A percentile compares a stretch with the other conserved stretches of the same genome.
Conservation (phyloP, 345 rosid genomes). For the Populus davidiana region DNA sequence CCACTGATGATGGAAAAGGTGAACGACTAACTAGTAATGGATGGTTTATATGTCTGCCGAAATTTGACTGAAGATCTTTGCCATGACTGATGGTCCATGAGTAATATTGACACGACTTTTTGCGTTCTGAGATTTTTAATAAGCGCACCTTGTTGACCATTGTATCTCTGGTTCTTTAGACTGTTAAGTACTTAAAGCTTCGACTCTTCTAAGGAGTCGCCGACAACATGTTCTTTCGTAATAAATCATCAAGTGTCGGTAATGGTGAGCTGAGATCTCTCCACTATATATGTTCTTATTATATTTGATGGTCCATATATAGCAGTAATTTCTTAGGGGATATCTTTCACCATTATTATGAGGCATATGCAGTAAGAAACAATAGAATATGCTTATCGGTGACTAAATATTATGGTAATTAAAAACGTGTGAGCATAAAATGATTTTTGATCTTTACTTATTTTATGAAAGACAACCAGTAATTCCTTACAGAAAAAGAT, state of each 20-base stretch:
- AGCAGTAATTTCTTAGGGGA: background rate
- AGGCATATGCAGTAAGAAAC: background rate
- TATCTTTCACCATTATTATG: background rate
- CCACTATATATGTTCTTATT: background rate
- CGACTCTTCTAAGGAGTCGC: conserved; percentile 11
- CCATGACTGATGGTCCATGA: background rate
- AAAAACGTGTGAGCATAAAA: background rate
- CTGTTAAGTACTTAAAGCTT: background rate
- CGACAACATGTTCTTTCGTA: background rate
- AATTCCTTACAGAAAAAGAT: too few species aligned
- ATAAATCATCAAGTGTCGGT: background rate
- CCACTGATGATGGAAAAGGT: background rate
- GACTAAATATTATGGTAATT: background rate
- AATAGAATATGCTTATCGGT: background rate
- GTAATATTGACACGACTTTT: background rate
- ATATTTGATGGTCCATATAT: background rate
- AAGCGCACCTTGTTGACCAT: background rate
- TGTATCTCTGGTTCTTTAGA: background rate
- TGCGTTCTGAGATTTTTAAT: background rate
- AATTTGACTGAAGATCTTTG: conserved; percentile 5
- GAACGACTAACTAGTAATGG: background rate
- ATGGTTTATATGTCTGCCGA: conserved; percentile 5
- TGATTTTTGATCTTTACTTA: too few species aligned
- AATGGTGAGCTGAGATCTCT: background rate
- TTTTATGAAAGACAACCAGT: too few species aligned